Evolutionary conservation across 129 eudicot species (phyloP), one percentile per base, ranked within the genome.

Genomic region (Escallonia rubra): DNA sequence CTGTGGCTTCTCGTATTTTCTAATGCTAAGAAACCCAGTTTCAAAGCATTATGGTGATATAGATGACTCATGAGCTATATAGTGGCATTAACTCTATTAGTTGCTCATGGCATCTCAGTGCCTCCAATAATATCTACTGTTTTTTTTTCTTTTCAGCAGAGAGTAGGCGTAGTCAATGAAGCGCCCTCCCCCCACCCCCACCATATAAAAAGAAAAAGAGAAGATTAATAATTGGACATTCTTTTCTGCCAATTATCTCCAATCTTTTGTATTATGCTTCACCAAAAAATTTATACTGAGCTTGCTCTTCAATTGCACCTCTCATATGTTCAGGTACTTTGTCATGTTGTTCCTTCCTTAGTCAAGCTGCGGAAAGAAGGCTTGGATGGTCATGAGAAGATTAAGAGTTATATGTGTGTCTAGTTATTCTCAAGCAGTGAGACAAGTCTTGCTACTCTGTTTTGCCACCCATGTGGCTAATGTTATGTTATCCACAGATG

Each of bases 341-440:
- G 96, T 75, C 85, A 86, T 38, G 73, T 85, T 65, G 74, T 93
- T 66, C 99, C 99, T 80, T 86, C 99, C 50, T 81, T 93, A 67
- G 84, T 89, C 75, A 93, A 93, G 90, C 81, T 93, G 83, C 76
- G 99, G 69, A 93, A 93, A 85, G 99, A 93, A 87, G 99, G 99
- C 75, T 79, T 89, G 68, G 96, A 93, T 82, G 99, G 90, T 60
- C 82, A 89, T 52, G 99, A 93, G 85, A 93, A 89, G 87, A 93
- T 93, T 60, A 93, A 93, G 91, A 73, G 90, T 80, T 93, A 93
- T 79, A 93, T 87, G 99, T 93, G 85, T 78, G 99, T 93, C 63
- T 79, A 64, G 64, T 68, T 74, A 65, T 67, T 66, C 80, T 82
- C 68, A 74, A 85, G 69, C 82, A 63, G 74, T 78, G 79, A 87